Evolutionary conservation across 768 basidiomycete species (phyloP).

Genomic region (Leucogyrophana mollusca): DNA sequence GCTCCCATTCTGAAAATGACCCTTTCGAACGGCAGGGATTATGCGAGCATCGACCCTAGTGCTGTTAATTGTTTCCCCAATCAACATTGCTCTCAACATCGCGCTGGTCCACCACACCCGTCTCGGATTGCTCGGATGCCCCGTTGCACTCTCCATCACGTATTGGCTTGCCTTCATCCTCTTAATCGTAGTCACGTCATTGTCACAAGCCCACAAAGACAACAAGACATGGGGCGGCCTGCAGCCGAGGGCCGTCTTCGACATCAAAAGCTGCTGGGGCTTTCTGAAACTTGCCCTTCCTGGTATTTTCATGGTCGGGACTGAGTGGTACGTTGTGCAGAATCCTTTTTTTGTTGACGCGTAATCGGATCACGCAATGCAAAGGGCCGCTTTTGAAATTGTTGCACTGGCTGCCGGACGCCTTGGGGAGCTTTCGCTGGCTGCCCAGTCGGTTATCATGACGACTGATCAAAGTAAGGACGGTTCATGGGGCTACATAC

Average conservation of each 20-base stretch:
- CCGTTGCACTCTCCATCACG: slow-evolving; percentile 63
- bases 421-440: slow-evolving; percentile 63
- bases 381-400: slow-evolving; percentile 80
- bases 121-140: slow-evolving; percentile 65
- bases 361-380: slow-evolving; percentile 2
- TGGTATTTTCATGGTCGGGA: slow-evolving; percentile 76
- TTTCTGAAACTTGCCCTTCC: slow-evolving; percentile 74
- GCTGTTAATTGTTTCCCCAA: slow-evolving; percentile 59
- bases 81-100: slow-evolving; percentile 63
- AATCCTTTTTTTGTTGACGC: not conserved
- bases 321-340: slow-evolving; percentile 59
- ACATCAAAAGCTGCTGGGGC: slow-evolving; percentile 45
- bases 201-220: slow-evolving; percentile 50
- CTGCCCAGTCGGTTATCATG: slow-evolving; percentile 79
- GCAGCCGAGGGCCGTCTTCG: slow-evolving; percentile 42
- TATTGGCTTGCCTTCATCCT: slow-evolving; percentile 68
- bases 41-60: slow-evolving; percentile 71
- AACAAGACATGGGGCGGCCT: slow-evolving; percentile 69
- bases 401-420: slow-evolving; percentile 76
- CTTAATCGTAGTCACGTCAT: slow-evolving; percentile 46
- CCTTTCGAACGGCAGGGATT: slow-evolving; percentile 53
- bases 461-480: slow-evolving; percentile 70
- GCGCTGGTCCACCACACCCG: slow-evolving; percentile 61
- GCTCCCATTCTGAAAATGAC: slow-evolving; percentile 1
- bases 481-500: not conserved